Base-by-base conservation (phyloP, 805 yeast species). In the Blastobotrys terrestris region DNA sequence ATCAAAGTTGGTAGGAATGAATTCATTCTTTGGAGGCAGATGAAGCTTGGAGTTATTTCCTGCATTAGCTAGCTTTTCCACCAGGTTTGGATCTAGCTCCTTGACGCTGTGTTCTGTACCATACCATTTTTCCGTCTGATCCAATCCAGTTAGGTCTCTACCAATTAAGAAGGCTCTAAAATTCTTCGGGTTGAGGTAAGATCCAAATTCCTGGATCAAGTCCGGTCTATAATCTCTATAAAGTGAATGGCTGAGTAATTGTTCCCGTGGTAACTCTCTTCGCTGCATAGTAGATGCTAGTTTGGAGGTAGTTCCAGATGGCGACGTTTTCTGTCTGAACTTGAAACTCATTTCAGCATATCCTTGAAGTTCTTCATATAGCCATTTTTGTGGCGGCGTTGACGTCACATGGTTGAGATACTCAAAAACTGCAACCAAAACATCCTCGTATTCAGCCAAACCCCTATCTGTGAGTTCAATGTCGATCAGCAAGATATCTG, bases 381-480 rank as follows among this genome's bases (percentile, higher is more conserved):
- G 74, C 91, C 95, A 87, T 60, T 82, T 72, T 61, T 87, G 83
- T 0, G 96, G 92, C 5, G 80, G 79, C 8, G 76, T 73, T 3
- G 66, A 58, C 48, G 68, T 66, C 31, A 92, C 64, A 74, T 91
- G 68, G 56, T 79, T 76, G 50, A 94, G 70, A 67, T 89, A 94
- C 63, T 86, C 85, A 68, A 92, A 92, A 1, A 81, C 68, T 40
- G 77, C 72, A 41, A 72, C 73, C 1, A 84, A 62, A 1, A 92
- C 79, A 6, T 77, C 77, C 51, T 82, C 73, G 74, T 88, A 85
- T 56, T 85, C 70, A 2, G 56, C 61, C 43, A 71, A 53, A 2
- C 98, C 98, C 15, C 72, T 71, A 8, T 81, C 79, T 2, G 98
- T 90, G 51, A 92, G 75, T 51, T 87, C 95, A 44, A 89, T 71